Base-by-base conservation (phyloP, 257 asterid species). In the Solanum etuberosum region DNA sequence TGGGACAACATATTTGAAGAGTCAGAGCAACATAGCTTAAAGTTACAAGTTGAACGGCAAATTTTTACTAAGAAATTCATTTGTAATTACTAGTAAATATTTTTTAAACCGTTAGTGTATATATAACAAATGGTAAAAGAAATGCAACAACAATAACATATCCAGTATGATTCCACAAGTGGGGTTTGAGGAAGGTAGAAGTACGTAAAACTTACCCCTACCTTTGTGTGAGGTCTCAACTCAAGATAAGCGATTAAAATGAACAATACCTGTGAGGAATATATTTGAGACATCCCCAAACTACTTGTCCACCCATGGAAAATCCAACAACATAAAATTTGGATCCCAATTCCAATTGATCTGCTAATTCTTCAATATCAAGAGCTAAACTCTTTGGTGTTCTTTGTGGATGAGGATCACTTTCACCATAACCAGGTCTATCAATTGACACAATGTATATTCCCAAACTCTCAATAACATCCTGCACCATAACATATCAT, bases 361-460 rank as follows among this genome's bases (percentile, higher is more conserved):
- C 51, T 2, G 51, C 82, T 35, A 73, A 73, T 35, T 73, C 82
- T 21, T 73, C 82, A 20, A 73, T 73, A 20, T 73, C 82, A 73
- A 73, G 82, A 73, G 82, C 82, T 73, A 73, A 73, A 21, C 5
- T 73, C 82, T 73, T 73, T 21, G 82, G 48, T 35, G 31, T 73
- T 35, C 82, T 73, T 73, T 73, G 5, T 35, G 82, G 82, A 35
- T 73, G 82, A 20, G 82, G 48, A 73, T 73, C 82, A 73, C 82
- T 73, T 35, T 73, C 82, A 1, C 82, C 82, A 73, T 73, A 73
- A 35, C 82, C 82, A 73, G 82, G 82, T 35, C 82, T 73, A 35
- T 73, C 82, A 73, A 73, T 20, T 73, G 82, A 73, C 6, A 73
- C 82, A 20, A 73, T 73, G 3, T 73, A 73, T 21, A 73, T 35